Conservation (phyloP, 2,329 filamentous ascomycete species). For the Fusarium continuum region DNA sequence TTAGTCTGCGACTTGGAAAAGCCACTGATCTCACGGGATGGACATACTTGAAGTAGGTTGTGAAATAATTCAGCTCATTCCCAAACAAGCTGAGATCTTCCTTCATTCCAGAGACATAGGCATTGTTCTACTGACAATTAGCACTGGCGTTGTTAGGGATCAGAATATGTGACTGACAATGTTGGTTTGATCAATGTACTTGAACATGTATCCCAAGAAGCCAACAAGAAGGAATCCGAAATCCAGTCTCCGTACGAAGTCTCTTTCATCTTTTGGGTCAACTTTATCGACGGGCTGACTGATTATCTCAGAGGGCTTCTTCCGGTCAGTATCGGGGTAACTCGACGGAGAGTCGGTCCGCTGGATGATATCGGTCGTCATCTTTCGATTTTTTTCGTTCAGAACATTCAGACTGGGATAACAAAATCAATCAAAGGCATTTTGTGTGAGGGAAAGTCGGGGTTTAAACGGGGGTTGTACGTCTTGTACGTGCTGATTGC, state of each 20-base stretch:
- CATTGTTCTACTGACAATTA: background rate
- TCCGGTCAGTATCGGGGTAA: background rate
- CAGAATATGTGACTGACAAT: background rate
- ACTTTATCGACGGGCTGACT: background rate
- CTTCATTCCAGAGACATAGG: conserved; percentile 16
- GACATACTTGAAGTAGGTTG: background rate
- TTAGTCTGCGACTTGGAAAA: too few species aligned
- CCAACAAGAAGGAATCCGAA: background rate
- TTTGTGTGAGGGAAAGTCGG: background rate
- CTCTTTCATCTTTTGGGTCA: background rate
- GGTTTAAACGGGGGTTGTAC: background rate
- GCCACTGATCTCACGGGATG: background rate
- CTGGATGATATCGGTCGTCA: background rate
- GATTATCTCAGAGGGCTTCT: background rate
- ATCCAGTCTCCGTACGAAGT: background rate
- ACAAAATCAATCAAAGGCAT: too few species aligned
- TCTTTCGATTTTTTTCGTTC: too few species aligned
- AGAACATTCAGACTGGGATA: too few species aligned
- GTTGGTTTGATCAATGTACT: conserved; percentile 21
- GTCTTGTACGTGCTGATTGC: background rate
- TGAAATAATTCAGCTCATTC: conserved; percentile 18
- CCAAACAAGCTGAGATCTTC: conserved; percentile 11
- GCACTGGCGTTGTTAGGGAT: background rate
- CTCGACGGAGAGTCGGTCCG: background rate
- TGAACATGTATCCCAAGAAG: conserved; percentile 21